Percentiles rank a stretch among this genome's conserved stretches.
Evolutionary conservation across 23 red algal species (phyloP).

Genomic region (Cyanidiococcus yangmingshanensis): DNA sequence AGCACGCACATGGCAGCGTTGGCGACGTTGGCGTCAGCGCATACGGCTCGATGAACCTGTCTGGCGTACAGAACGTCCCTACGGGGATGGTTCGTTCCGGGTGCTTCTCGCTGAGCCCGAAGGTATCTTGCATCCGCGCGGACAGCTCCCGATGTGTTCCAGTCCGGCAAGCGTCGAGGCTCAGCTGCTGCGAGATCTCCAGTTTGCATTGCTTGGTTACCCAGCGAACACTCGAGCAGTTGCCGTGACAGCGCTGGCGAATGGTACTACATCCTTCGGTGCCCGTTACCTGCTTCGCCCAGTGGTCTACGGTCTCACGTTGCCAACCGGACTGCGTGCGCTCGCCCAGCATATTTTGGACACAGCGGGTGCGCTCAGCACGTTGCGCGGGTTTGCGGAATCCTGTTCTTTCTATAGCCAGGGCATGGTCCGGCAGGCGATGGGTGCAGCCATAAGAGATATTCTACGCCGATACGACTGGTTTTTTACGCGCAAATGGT

Average conservation of each 20-base stretch:
- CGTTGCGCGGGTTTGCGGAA: neutral
- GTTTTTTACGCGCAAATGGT: neutral
- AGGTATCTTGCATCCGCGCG: neutral
- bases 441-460: neutral
- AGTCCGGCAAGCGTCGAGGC: neutral
- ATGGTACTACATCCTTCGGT: neutral
- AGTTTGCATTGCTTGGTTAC: neutral
- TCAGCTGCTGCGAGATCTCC: neutral
- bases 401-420: neutral
- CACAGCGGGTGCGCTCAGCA: neutral
- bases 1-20: slow-evolving; percentile 1
- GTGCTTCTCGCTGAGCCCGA: neutral
- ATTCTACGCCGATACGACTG: neutral
- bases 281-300: neutral
- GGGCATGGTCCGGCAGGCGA: neutral
- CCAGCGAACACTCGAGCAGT: neutral
- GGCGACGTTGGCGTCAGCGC: neutral
- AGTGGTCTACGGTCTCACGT: neutral
- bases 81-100: slow-evolving; percentile 5
- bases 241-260: neutral
- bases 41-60: neutral
- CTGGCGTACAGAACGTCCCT: neutral
- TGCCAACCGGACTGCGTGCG: neutral
- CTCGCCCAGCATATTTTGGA: neutral
- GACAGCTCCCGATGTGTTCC: neutral